A percentile compares a stretch with the other conserved stretches of the same genome.
These are phyloP conservation scores for Cytospora piceae DNA, from an alignment of 2,329 filamentous ascomycete genomes.

Conservation along the genomic window DNA sequence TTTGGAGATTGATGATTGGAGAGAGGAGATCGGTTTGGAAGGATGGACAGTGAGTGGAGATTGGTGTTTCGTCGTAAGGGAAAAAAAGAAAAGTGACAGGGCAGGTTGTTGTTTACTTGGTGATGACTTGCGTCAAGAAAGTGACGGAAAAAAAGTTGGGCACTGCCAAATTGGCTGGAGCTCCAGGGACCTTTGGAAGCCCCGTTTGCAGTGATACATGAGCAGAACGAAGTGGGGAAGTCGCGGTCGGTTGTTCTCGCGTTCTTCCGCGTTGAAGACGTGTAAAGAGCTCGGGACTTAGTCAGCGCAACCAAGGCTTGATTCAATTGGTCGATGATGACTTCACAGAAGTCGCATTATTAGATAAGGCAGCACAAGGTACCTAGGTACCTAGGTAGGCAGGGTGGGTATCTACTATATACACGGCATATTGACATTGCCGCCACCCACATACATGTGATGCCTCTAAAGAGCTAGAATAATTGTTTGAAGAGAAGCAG, in stretches of 20 bases:
- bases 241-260: conserved; percentile 26
- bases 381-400: too few relatives aligned
- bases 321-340: conserved; percentile 12
- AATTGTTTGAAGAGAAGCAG: too few relatives aligned
- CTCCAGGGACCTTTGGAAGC: conserved; percentile 10
- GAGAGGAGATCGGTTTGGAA: conserved; percentile 2
- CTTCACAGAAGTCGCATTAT: neutral
- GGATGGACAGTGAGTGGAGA: conserved; percentile 30
- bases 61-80: conserved; percentile 12
- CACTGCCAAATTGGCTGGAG: conserved; percentile 14
- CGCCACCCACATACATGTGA: too few relatives aligned
- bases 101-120: neutral
- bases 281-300: conserved; percentile 18
- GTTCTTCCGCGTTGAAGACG: conserved; percentile 27
- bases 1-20: neutral
- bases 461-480: too few relatives aligned
- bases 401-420: too few relatives aligned
- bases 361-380: neutral
- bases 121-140: conserved; percentile 2
- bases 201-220: conserved; percentile 13
- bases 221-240: conserved; percentile 17
- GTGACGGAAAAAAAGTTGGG: conserved; percentile 23
- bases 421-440: too few relatives aligned
- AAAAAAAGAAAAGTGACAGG: conserved; percentile 6
- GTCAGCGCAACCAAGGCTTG: conserved; percentile 18